Evolutionary conservation across 208 protist species (phyloP).

Genomic region (Leishmania mexicana): DNA sequence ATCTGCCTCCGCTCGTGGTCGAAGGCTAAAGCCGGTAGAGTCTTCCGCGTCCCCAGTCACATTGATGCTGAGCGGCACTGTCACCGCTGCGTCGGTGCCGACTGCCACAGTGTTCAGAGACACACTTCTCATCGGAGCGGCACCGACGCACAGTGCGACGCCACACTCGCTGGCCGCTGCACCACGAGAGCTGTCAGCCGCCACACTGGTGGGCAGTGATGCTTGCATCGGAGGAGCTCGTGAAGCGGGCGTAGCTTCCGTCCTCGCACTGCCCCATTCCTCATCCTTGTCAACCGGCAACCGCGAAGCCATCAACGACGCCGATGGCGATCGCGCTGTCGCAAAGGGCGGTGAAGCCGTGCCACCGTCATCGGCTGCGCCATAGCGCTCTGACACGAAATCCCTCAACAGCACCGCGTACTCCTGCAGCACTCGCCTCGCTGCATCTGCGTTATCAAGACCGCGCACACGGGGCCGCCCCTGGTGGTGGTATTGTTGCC

Average conservation of each 20-base stretch:
- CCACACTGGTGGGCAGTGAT: neutral
- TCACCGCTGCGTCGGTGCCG: neutral
- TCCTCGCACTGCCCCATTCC: neutral
- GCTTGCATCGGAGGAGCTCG: neutral
- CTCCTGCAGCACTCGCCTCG: conserved; percentile 26
- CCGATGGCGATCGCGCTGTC: neutral
- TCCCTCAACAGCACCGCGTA: conserved; percentile 22
- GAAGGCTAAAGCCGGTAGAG: neutral
- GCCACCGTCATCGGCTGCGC: neutral
- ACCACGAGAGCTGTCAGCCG: neutral
- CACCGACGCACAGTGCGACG: neutral
- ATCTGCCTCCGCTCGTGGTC: neutral
- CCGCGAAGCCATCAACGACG: neutral
- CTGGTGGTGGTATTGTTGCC: neutral
- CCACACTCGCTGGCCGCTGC: neutral
- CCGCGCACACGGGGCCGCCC: neutral
- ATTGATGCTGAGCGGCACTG: conserved; percentile 29
- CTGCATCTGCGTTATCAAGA: conserved; percentile 30
- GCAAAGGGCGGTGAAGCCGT: neutral
- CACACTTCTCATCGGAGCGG: neutral
- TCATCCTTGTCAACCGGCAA: neutral
- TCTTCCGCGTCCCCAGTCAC: conserved; percentile 16
- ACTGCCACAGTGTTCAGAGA: neutral
- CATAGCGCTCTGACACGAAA: conserved; percentile 9
- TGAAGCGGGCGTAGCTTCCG: neutral